Evolutionary conservation across 768 basidiomycete genomes (phyloP).

Genomic region (Hysterangium stoloniferum): DNA sequence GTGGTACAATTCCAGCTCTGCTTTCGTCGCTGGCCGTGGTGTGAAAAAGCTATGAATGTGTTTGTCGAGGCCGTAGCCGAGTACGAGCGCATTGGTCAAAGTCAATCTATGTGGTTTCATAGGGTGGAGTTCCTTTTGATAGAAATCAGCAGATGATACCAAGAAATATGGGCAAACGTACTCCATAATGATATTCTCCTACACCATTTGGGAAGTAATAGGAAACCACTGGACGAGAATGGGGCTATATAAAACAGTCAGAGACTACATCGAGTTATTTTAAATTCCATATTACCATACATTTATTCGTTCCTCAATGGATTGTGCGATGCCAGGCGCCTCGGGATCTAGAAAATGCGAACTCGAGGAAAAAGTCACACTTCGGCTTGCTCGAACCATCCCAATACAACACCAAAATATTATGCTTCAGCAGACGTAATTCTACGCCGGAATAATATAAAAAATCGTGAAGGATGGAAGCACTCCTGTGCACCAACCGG

Average conservation of each 20-base stretch:
- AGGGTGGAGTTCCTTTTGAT: constrained; percentile 82
- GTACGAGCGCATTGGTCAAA: constrained; percentile 88
- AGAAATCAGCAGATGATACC: constrained; percentile 9
- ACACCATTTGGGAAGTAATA: constrained; percentile 95
- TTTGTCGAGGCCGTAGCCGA: constrained; percentile 94
- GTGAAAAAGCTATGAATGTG: constrained; percentile 89
- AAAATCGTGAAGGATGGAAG: no score
- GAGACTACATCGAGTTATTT: neutral
- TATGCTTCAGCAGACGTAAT: no score
- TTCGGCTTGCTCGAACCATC: constrained; percentile 11
- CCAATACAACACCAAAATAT: no score
- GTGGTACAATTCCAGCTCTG: constrained; percentile 86
- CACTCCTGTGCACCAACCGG: no score
- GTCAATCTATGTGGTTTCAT: constrained; percentile 99
- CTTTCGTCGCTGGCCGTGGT: constrained; percentile 81
- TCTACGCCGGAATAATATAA: no score
- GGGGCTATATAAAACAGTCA: constrained; percentile 36
- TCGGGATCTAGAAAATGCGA: constrained; percentile 76
- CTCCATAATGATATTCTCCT: constrained; percentile 95
- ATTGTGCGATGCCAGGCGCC: constrained; percentile 59
- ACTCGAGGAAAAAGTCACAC: constrained; percentile 57
- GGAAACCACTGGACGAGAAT: constrained; percentile 85
- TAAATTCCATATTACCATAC: constrained; percentile 32
- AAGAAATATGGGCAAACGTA: constrained; percentile 29
- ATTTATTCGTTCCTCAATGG: constrained; percentile 72